phyloP scores from a whole-genome alignment of 2,329 filamentous ascomycete genomes.

The Alternaria solani region DNA sequence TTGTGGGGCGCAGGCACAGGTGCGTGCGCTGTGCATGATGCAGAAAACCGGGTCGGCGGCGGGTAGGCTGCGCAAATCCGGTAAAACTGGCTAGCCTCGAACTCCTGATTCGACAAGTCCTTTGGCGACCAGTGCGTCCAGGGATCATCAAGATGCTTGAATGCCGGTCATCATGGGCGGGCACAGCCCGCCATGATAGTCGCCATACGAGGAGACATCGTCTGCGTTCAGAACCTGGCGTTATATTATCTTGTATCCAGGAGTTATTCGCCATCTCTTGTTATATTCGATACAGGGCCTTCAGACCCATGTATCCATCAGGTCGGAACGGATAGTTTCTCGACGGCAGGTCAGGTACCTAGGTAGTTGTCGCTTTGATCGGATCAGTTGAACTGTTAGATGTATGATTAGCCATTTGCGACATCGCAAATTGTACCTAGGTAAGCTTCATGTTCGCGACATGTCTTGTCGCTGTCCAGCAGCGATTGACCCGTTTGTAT shows the following conservation, averaged over 20 bases:
- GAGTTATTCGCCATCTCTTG: neutral
- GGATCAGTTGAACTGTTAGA: neutral
- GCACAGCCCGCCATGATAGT: neutral
- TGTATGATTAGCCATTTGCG: neutral
- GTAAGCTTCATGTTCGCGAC: accelerated
- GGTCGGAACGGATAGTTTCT: accelerated
- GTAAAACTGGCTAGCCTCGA: neutral
- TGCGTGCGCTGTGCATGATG: neutral
- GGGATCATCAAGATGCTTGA: accelerated
- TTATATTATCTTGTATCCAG: accelerated
- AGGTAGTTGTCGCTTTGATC: neutral
- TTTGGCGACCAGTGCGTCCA: neutral
- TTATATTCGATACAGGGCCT: accelerated
- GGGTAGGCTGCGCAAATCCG: neutral
- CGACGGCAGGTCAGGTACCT: neutral
- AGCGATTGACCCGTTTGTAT: no score
- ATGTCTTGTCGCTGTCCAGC: neutral
- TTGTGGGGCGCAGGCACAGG: accelerated
- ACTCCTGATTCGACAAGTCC: neutral
- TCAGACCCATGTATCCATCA: neutral
- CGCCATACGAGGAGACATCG: no score
- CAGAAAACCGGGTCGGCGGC: neutral
- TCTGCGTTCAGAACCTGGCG: accelerated
- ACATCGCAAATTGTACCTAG: neutral
- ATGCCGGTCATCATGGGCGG: neutral